Percentiles rank a stretch among this genome's conserved stretches.
Conservation (phyloP, 805 yeast genomes). For the Wickerhamomyces silvicola region DNA sequence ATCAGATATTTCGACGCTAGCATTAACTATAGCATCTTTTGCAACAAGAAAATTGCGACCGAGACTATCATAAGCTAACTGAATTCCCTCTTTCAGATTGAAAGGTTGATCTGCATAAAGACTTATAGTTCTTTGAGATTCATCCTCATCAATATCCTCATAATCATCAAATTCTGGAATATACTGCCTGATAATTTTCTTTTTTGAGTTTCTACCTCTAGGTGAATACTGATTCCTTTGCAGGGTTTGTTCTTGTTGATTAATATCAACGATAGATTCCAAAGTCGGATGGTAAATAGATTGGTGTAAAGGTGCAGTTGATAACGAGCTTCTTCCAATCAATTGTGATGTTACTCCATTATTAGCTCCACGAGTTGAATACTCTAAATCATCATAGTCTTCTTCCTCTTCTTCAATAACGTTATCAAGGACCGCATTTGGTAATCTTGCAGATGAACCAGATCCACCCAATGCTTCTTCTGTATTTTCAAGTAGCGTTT, state of each 20-base stretch:
- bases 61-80: conserved; percentile 66
- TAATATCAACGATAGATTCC: conserved; percentile 20
- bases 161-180: too few relatives aligned
- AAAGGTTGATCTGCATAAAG: conserved; percentile 82
- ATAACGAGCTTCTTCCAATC: conserved; percentile 19
- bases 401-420: conserved; percentile 29
- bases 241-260: conserved; percentile 3
- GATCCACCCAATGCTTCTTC: conserved; percentile 75
- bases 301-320: conserved; percentile 13
- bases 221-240: not conserved
- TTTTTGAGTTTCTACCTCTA: not conserved
- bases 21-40: conserved; percentile 49
- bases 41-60: conserved; percentile 66
- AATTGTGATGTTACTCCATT: conserved; percentile 13
- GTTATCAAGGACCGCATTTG: conserved; percentile 15
- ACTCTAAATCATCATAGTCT: conserved; percentile 27
- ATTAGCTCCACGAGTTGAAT: conserved; percentile 6
- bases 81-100: conserved; percentile 63
- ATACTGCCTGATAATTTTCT: conserved; percentile 1
- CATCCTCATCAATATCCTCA: conserved; percentile 13
- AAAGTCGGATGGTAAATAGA: conserved; percentile 21
- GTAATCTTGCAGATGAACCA: conserved; percentile 46
- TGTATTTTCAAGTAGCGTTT: conserved; percentile 67
- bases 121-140: conserved; percentile 45
- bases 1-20: conserved; percentile 58